Base-by-base conservation (phyloP, 2,329 filamentous ascomycete species). In the Colletotrichum eremochloae region DNA sequence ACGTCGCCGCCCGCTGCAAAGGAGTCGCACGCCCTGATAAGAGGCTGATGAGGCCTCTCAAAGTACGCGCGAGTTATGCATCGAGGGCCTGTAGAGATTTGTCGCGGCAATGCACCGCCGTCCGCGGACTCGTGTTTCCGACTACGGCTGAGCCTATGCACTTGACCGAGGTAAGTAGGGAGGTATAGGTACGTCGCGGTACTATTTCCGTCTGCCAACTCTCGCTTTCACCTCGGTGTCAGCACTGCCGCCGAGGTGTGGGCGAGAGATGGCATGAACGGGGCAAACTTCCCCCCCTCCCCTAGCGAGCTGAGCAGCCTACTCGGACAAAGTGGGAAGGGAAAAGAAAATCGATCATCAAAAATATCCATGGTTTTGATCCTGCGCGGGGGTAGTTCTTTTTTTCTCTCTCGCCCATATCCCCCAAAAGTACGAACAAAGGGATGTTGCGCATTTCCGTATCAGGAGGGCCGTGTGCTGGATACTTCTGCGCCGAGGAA, bases 151-250 rank as follows among this genome's bases (percentile, higher is more conserved):
- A 42, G n/a, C 20, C 20, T 29, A 33, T 29, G n/a, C 38, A 42
- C 38, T 38, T 29, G 55, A 40, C n/a, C 55, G 9, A n/a, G 44
- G 44, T 46, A 11, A 18, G 42, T 44, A 20, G 44, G 44, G 3
- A n/a, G 12, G n/a, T 15, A 18, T 44, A 20, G 44, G 44, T 11
- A n/a, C 20, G n/a, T 15, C n/a, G 12, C 29, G n/a, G 15, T 58
- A n/a, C 38, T 58, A 18, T 40, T 18, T 11, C 38, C 1, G 38
- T 36, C 14, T 6, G n/a, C 38, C 20, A 18, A 31, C 52, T 44
- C 44, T 44, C 24, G 57, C 38, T 70, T 56, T 56, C 61, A 57
- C 68, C 68, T 71, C 68, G 64, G 68, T 68, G 68, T 71, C 50
- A 68, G 68, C 64, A 57, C 64, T 63, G 40, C 52, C 14, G 57